Evolutionary conservation across 2,329 filamentous ascomycete species (phyloP), one percentile per base, ranked within the genome.

Genomic region (Pseudogymnoascus sp.): DNA sequence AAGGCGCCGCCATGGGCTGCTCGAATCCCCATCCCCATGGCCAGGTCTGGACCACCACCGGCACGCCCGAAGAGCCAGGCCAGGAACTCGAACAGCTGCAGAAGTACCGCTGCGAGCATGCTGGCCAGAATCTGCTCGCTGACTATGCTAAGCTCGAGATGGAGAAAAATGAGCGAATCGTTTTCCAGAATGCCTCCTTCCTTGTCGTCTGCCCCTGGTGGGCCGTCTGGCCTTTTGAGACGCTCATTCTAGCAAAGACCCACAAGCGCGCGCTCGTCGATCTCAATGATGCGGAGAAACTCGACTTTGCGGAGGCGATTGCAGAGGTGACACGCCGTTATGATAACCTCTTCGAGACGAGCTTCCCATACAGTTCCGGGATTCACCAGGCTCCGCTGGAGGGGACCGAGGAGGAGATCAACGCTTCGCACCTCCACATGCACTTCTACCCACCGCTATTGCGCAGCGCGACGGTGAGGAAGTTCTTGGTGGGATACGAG

Each of bases 1-100:
- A 99, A 78, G 95, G 95, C 61, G 86, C 90, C 0, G 91, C 93
- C 10, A 99, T 99, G 95, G 95, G 95, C 61, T 99, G 95, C 80
- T 97, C 93, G 1, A 99, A 99, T 75, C 95, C 95, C 0, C 95
- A 99, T 75, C 95, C 95, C 0, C 95, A 99, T 77, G 93, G 95
- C 65, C 95, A 99, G 75, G 83, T 97, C 67, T 99, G 95, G 95
- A 95, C 91, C 1, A 96, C 93, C 0, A 96, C 91, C 21, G 89
- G 87, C 5, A 79, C 97, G 69, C 95, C 95, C 0, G 93, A 97
- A 73, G 95, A 99, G 76, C 91, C 91, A 0, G 84, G 83, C 1
- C 83, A 89, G 45, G 95, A 99, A 76, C 78, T 96, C 18, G 78
- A 80, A 45, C 87, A 96, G 70, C 81, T 97, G 81, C 79, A 83